Percentiles rank a stretch among this genome's conserved stretches.
phyloP scores from a whole-genome alignment of 805 yeast species.

The Soucietia sequanensis region DNA sequence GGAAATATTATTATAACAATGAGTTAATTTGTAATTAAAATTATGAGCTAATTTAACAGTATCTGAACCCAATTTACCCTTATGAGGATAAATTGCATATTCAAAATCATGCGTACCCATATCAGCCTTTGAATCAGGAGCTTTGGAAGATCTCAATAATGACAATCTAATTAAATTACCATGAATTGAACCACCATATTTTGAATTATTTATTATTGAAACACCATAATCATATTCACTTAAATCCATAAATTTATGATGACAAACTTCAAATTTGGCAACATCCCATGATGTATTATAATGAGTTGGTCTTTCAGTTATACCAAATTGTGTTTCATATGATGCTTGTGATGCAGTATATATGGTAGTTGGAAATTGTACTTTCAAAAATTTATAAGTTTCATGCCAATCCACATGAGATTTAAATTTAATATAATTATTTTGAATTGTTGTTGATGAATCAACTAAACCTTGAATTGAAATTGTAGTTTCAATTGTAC shows the following conservation, averaged over 20 bases:
- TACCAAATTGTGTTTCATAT: conserved; percentile 93
- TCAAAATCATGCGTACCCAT: conserved; percentile 84
- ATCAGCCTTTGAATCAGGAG: conserved; percentile 93
- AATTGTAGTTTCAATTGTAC: conserved; percentile 64
- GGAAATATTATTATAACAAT: conserved; percentile 10
- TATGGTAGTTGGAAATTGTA: conserved; percentile 89
- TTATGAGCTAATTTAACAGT: conserved; percentile 76
- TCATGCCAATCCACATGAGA: conserved; percentile 80
- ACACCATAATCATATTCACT: conserved; percentile 89
- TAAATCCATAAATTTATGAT: conserved; percentile 90
- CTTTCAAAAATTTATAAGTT: conserved; percentile 83
- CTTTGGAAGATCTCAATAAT: conserved; percentile 84
- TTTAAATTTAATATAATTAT: conserved; percentile 37
- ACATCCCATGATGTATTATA: conserved; percentile 95
- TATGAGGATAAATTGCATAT: conserved; percentile 84
- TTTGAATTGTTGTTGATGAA: conserved; percentile 39
- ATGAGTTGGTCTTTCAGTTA: conserved; percentile 90
- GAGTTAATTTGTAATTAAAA: conserved; percentile 58
- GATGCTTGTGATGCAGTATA: conserved; percentile 67
- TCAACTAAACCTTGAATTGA: conserved; percentile 60
- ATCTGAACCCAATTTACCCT: conserved; percentile 58
- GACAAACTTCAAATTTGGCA: conserved; percentile 94
- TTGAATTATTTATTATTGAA: conserved; percentile 75
- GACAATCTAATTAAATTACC: conserved; percentile 91
- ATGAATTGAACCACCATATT: conserved; percentile 90